Base-by-base conservation (phyloP, 2,329 filamentous ascomycete genomes). In the Monosporascus sp. region DNA sequence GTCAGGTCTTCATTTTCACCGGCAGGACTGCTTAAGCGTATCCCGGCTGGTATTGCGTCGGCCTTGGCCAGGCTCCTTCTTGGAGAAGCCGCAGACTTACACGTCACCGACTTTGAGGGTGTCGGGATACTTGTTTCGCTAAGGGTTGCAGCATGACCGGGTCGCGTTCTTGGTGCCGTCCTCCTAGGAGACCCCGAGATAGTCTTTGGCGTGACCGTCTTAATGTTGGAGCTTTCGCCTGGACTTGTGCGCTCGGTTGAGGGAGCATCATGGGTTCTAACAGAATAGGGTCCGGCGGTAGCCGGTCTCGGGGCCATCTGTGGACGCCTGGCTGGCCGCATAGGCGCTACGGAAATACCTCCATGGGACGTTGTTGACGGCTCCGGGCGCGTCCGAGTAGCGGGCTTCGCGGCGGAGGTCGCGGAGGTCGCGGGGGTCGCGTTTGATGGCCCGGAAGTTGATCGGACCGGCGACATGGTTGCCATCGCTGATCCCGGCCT, bases 401-500 rank as follows among this genome's bases (percentile, higher is more conserved):
- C 59, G 9, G 74, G 60, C 6, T 66, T 61, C 41, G 64, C 58
- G 43, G 66, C 65, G 2, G 68, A 58, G 2, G 70, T 64, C 17
- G 65, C 58, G 8, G 65, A 56, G 0, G 74, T 70, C 17, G 65
- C 58, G 8, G 65, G 55, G 0, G 74, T 70, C 15, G 65, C 54
- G 28, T 65, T 69, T 7, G 75, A 72, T 6, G 70, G 58, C 48
- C 62, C 63, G 5, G 77, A 74, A 7, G 66, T 67, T 1, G 71
- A 72, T 38, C 77, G 74, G 41, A 74, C 72, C 1, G 81, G 80
- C 5, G 82, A 81, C 53, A 86, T 77, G 40, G 80, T 74, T 14
- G 84, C 77, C 84, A 86, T 85, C 51, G 84, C 82, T 37, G 83
- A 86, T 9, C 81, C 83, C 2, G 84, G 84, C 8, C 84, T 74